Evolutionary conservation across 2,329 filamentous ascomycete species (phyloP), one percentile per base, ranked within the genome.

Genomic region (Fusarium anthophilum): DNA sequence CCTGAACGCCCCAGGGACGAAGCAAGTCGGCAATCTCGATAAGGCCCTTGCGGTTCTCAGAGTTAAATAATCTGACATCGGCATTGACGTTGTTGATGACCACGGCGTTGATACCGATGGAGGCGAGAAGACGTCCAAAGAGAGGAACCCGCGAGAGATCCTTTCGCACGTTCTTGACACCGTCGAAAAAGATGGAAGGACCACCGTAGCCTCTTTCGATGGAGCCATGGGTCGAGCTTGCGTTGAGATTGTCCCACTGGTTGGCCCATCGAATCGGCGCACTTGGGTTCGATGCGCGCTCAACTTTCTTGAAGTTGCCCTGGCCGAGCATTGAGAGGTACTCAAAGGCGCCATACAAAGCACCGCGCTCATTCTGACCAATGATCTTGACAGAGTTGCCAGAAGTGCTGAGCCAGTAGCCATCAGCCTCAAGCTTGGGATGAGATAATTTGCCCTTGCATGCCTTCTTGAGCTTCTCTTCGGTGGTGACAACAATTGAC

Each of bases 81-180:
- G 92, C 91, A 75, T 94, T 94, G 77, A 93, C 92, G 66, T 94
- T 94, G 82, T 93, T 94, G 76, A 93, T 85, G 7, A 93, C 82
- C 15, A 92, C 84, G 1, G 86, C 92, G 72, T 94, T 94, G 73
- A 94, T 81, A 20, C 90, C 83, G 38, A 93, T 87, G 0, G 91
- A 93, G 6, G 91, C 88, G 20, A 93, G 82, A 7, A 94, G 84
- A 3, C 91, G 90, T 3, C 89, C 91, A 72, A 93, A 93, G 72
- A 91, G 84, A 10, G 84, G 82, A 1, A 87, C 89, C 1, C 91
- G 88, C 4, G 87, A 89, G 24, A 91, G 83, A 69, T 93, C 87
- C 8, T 88, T 82, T n/a, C 87, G 81, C 12, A 92, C 84, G 15
- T 80, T 78, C 18, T 76, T 90, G 59, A 90, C 82, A 51, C 84